Percentiles rank a stretch among this genome's conserved stretches.
These are phyloP conservation scores for Verticillium tricorpus DNA, from an alignment of 2,329 filamentous ascomycete species.

Conservation along the genomic window DNA sequence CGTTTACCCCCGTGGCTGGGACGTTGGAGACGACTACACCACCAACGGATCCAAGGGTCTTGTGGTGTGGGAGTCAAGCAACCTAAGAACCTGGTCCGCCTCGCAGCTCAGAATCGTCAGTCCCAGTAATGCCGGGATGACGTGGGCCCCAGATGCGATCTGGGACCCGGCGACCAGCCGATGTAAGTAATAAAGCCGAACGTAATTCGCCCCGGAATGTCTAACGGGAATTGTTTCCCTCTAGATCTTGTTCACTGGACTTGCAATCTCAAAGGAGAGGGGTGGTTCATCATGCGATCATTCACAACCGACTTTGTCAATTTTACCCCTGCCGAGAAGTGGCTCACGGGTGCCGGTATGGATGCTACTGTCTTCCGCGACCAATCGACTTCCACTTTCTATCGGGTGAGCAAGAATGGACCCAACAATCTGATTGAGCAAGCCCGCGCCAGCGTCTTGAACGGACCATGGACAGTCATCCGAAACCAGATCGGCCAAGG, in stretches of 20 bases:
- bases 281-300: constrained; percentile 8
- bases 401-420: constrained; percentile 13
- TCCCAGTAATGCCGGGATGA: constrained; percentile 32
- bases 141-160: constrained; percentile 35
- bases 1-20: constrained; percentile 24
- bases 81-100: constrained; percentile 31
- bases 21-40: constrained; percentile 15
- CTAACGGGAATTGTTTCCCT: neutral
- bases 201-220: neutral
- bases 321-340: constrained; percentile 9
- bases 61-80: constrained; percentile 35
- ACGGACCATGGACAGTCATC: constrained; percentile 10
- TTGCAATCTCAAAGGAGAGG: constrained; percentile 9
- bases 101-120: constrained; percentile 34
- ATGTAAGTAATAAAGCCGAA: neutral
- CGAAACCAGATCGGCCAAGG: constrained; percentile 9
- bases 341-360: constrained; percentile 8
- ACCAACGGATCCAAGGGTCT: constrained; percentile 24
- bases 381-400: constrained; percentile 3
- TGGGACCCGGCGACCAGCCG: constrained; percentile 20
- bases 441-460: constrained; percentile 4
- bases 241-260: constrained; percentile 6
- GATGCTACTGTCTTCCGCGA: constrained; percentile 10
- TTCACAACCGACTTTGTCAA: constrained; percentile 12
- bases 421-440: constrained; percentile 11